Conservation (phyloP, 495 filamentous ascomycete species). For the Aspergillus homomorphus region DNA sequence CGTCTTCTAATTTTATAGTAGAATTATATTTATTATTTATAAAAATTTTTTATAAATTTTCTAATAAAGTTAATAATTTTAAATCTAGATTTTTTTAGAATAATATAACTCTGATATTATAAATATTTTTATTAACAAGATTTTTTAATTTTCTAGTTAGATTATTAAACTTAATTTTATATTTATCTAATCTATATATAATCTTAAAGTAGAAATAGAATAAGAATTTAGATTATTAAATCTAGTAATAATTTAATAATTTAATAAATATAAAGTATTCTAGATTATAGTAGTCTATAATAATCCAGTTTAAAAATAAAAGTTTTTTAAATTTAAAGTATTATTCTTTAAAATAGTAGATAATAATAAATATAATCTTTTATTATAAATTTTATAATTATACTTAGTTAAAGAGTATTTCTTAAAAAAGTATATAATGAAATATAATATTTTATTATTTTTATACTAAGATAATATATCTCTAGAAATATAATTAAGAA, state of each 20-base stretch:
- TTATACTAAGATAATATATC: constrained; percentile 1
- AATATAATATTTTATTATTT: not conserved
- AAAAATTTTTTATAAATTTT: not conserved
- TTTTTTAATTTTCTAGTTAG: not conserved
- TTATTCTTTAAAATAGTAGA: constrained; percentile 11
- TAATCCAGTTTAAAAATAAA: constrained; percentile 3
- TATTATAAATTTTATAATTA: constrained; percentile 2
- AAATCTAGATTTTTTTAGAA: constrained; percentile 2
- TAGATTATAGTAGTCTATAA: constrained; percentile 3
- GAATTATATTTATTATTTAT: not conserved
- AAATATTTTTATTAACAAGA: not conserved
- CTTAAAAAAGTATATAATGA: constrained; percentile 4
- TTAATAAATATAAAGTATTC: constrained; percentile 9
- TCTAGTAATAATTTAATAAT: constrained; percentile 5
- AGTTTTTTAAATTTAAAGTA: constrained; percentile 5
- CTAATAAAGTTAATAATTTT: not conserved
- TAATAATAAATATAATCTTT: constrained; percentile 9
- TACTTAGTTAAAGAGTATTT: not conserved
- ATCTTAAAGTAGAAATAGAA: constrained; percentile 8
- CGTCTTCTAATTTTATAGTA: not conserved
- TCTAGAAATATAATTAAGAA: not conserved
- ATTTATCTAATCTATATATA: not conserved
- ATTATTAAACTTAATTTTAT: constrained; percentile 5
- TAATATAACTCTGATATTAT: not conserved
- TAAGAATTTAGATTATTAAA: constrained; percentile 1